phyloP scores from a whole-genome alignment of 106 monocot genomes.

The Ottelia alismoides region DNA sequence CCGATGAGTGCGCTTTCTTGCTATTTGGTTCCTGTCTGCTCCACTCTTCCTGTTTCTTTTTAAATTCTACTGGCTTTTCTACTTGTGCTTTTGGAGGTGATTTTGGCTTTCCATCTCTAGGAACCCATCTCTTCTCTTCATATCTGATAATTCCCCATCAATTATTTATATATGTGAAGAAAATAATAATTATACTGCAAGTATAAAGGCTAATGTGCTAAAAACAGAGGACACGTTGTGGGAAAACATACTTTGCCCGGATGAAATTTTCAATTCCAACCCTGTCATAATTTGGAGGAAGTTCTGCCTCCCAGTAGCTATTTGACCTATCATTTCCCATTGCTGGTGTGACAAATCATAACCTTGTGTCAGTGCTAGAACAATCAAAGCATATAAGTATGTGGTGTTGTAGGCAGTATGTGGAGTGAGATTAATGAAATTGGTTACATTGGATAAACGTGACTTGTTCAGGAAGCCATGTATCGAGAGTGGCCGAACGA shows the following conservation, averaged over 20 bases:
- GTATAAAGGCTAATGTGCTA: not conserved
- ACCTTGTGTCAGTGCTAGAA: no score
- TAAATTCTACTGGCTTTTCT: conserved; percentile 22
- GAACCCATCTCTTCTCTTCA: conserved; percentile 92
- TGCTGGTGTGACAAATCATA: conserved; percentile 22
- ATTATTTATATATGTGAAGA: not conserved
- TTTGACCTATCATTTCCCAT: conserved; percentile 99
- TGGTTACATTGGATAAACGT: conserved; percentile 96
- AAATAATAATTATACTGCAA: no score
- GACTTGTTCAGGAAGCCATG: conserved; percentile 97
- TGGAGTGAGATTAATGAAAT: not conserved
- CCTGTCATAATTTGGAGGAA: conserved; percentile 90
- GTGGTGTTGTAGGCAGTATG: not conserved
- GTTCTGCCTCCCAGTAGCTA: conserved; percentile 95
- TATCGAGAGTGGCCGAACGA: conserved; percentile 88
- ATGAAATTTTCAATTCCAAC: conserved; percentile 99
- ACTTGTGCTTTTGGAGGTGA: conserved; percentile 29
- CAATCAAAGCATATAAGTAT: not conserved
- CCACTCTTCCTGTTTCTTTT: conserved; percentile 17
- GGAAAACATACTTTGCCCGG: conserved; percentile 69
- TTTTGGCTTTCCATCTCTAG: conserved; percentile 36
- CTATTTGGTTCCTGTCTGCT: conserved; percentile 12
- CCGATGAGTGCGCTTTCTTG: conserved; percentile 14
- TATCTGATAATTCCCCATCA: conserved; percentile 27
- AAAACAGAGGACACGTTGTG: not conserved